phyloP scores from a whole-genome alignment of 78 protist genomes.

The Chrysochromulina tobinii region DNA sequence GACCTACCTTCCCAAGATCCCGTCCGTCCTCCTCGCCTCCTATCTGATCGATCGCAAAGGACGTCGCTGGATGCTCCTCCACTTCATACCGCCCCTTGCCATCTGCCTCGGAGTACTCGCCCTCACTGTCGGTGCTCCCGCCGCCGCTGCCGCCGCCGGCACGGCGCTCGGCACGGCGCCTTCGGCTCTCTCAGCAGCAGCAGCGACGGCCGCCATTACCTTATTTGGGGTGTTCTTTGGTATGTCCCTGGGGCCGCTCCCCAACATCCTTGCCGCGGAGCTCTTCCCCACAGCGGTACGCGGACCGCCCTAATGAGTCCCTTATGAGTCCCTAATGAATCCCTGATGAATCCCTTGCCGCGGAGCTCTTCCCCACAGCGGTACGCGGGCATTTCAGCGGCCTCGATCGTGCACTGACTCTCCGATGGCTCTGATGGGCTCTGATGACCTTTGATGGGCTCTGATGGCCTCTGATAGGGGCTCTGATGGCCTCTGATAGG shows the following conservation, averaged over 20 bases:
- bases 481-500: too few species aligned
- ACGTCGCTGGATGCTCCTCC: not conserved
- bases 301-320: too few species aligned
- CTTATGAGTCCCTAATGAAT: too few species aligned
- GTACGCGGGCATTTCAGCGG: too few species aligned
- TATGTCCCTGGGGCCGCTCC: not conserved
- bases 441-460: too few species aligned
- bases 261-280: not conserved
- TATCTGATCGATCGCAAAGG: not conserved
- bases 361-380: not conserved
- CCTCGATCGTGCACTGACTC: too few species aligned
- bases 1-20: too few species aligned
- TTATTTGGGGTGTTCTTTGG: not conserved
- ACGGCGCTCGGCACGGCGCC: not conserved
- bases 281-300: slow-evolving; percentile 17
- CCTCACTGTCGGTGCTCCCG: not conserved
- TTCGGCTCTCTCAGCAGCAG: not conserved
- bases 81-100: not conserved
- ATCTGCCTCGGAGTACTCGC: not conserved
- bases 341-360: too few species aligned
- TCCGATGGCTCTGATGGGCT: too few species aligned
- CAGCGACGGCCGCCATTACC: not conserved
- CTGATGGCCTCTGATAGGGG: too few species aligned
- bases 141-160: not conserved
- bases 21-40: not conserved